Evolutionary conservation across 2,329 filamentous ascomycete genomes (phyloP).

Genomic region (Aspergillus sp.): DNA sequence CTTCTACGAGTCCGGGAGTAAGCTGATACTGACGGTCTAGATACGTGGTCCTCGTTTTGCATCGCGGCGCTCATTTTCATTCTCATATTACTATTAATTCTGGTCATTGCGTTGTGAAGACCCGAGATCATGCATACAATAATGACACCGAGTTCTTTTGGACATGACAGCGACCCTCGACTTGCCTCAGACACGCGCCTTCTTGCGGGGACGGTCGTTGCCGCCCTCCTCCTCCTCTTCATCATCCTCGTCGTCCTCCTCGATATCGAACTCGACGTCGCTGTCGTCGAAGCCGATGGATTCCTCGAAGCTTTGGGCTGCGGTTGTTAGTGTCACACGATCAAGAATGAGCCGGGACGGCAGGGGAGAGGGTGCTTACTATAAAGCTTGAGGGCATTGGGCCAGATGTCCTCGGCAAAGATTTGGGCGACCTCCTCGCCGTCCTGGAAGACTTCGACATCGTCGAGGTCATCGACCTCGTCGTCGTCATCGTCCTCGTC

Average conservation of each 20-base stretch:
- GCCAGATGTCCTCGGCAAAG: constrained; percentile 85
- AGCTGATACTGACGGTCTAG: constrained; percentile 38
- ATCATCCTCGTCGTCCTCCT: constrained; percentile 48
- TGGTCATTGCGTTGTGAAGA: constrained; percentile 65
- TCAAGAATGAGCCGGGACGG: not conserved
- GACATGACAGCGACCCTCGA: constrained; percentile 8
- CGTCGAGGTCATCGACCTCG: constrained; percentile 60
- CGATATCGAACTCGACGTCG: constrained; percentile 37
- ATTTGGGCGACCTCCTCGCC: constrained; percentile 79
- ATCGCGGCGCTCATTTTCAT: constrained; percentile 86
- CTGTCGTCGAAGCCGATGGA: constrained; percentile 62
- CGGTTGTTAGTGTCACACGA: constrained; percentile 23
- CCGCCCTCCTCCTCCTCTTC: constrained; percentile 46
- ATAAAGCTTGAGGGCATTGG: constrained; percentile 85
- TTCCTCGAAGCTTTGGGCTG: constrained; percentile 68
- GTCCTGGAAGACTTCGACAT: constrained; percentile 81
- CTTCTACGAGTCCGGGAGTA: not conserved
- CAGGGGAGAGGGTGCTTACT: constrained; percentile 56
- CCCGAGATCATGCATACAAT: constrained; percentile 17
- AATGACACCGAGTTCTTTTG: constrained; percentile 8
- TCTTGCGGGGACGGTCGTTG: constrained; percentile 35
- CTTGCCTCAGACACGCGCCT: constrained; percentile 30
- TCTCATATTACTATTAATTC: constrained; percentile 77
- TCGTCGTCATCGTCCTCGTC: constrained; percentile 53
- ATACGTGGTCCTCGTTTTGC: constrained; percentile 79